Percentiles rank a stretch among this genome's conserved stretches.
Conservation (phyloP, 2,329 filamentous ascomycete genomes). For the Beauveria caledonica region DNA sequence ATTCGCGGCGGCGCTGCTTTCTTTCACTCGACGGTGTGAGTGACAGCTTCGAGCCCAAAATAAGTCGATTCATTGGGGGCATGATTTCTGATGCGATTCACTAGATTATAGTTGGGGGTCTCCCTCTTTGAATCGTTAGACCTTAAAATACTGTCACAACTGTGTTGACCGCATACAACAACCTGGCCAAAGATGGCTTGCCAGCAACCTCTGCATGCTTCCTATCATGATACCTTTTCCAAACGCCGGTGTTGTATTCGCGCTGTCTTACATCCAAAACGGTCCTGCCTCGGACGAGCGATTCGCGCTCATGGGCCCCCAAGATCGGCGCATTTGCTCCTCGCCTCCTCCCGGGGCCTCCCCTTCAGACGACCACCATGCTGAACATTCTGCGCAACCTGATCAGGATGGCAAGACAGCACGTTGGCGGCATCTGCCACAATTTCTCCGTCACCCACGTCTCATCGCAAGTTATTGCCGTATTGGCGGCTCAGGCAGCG, state of each 20-base stretch:
- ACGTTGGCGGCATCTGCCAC: slow-evolving; percentile 15
- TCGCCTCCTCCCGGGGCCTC: slow-evolving; percentile 20
- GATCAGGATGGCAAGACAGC: slow-evolving; percentile 17
- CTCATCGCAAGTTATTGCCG: slow-evolving; percentile 18
- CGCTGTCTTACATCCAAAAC: slow-evolving; percentile 24
- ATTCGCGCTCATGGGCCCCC: slow-evolving; percentile 21
- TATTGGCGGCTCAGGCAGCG: slow-evolving; percentile 19
- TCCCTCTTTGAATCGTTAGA: slow-evolving; percentile 24
- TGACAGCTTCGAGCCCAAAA: background rate
- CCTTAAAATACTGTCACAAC: slow-evolving; percentile 17
- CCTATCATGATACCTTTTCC: slow-evolving; percentile 24
- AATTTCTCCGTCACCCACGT: slow-evolving; percentile 18
- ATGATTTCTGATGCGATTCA: background rate
- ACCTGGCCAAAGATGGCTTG: slow-evolving; percentile 16
- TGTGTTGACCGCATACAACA: slow-evolving; percentile 16
- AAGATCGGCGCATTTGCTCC: slow-evolving; percentile 21
- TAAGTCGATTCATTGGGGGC: background rate
- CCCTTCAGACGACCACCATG: slow-evolving; percentile 17
- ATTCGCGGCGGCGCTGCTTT: slow-evolving; percentile 21
- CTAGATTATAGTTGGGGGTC: slow-evolving; percentile 13
- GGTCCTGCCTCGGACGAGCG: slow-evolving; percentile 21
- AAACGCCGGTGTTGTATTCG: slow-evolving; percentile 20
- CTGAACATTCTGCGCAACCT: slow-evolving; percentile 14
- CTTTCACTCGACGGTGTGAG: slow-evolving; percentile 14
- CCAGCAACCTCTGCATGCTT: slow-evolving; percentile 19